phyloP scores from a whole-genome alignment of 306 rosid genomes.

The Vigna unguiculata region DNA sequence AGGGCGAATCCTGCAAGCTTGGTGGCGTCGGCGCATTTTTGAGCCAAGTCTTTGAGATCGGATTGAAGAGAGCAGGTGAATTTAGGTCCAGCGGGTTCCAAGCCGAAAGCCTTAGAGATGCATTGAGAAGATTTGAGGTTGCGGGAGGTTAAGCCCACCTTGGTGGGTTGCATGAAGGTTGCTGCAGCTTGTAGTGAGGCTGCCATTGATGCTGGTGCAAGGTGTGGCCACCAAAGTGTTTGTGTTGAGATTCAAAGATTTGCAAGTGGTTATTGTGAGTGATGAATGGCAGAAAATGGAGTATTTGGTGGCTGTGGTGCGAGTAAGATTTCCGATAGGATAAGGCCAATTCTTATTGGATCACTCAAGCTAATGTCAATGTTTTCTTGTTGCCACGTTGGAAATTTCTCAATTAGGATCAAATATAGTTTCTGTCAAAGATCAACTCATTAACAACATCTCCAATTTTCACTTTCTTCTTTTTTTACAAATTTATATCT shows the following conservation, averaged over 20 bases:
- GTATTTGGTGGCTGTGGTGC: constrained; percentile 59
- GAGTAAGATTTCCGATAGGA: constrained; percentile 77
- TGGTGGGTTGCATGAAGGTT: constrained; percentile 88
- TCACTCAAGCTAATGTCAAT: constrained; percentile 44
- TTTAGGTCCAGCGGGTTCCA: constrained; percentile 40
- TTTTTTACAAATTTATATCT: too few relatives aligned
- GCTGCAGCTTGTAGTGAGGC: constrained; percentile 96
- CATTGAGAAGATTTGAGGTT: constrained; percentile 69
- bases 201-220: constrained; percentile 64
- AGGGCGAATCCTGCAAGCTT: constrained; percentile 96
- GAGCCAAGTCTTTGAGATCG: constrained; percentile 69
- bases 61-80: constrained; percentile 48
- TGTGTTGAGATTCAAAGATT: constrained; percentile 3
- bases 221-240: background rate
- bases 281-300: constrained; percentile 5
- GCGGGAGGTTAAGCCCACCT: constrained; percentile 49
- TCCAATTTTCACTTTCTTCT: too few relatives aligned
- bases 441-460: background rate
- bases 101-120: constrained; percentile 51
- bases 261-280: background rate
- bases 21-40: constrained; percentile 72
- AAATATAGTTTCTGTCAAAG: constrained; percentile 38
- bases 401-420: constrained; percentile 49
- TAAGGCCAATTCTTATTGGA: constrained; percentile 78
- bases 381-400: constrained; percentile 57